phyloP scores from a whole-genome alignment of 2,329 filamentous ascomycete genomes.

The Cytospora leucostoma region DNA sequence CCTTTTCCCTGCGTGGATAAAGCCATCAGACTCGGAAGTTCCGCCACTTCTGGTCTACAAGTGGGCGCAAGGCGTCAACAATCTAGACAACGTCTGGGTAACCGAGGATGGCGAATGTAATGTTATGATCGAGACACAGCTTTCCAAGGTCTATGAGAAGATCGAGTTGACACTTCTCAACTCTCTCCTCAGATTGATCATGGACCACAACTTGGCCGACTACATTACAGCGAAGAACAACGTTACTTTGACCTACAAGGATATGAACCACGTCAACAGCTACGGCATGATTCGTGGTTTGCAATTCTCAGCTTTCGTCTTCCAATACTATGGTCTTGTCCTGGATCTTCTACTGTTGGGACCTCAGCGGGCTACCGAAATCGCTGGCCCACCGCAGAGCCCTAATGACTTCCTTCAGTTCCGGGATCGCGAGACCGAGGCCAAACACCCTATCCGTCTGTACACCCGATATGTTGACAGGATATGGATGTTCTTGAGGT shows the following conservation, averaged over 20 bases:
- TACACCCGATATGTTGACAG: constrained; percentile 98
- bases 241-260: constrained; percentile 97
- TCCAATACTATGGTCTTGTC: constrained; percentile 97
- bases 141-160: constrained; percentile 99
- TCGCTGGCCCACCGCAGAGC: constrained; percentile 88
- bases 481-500: constrained; percentile 97
- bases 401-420: constrained; percentile 99
- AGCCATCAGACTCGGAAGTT: constrained; percentile 96
- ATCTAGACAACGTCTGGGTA: constrained; percentile 93
- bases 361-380: constrained; percentile 94
- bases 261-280: constrained; percentile 99
- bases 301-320: constrained; percentile 97
- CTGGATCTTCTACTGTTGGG: constrained; percentile 90
- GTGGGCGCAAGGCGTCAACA: constrained; percentile 99
- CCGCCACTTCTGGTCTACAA: constrained; percentile 94
- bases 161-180: constrained; percentile 96
- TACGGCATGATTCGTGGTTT: constrained; percentile 98
- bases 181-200: constrained; percentile 87
- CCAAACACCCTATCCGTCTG: constrained; percentile 91
- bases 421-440: constrained; percentile 88
- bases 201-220: constrained; percentile 99
- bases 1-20: constrained; percentile 98
- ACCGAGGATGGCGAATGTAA: constrained; percentile 93
- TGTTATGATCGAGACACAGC: constrained; percentile 95
- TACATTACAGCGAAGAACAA: constrained; percentile 99